Evolutionary conservation across 352 stramenopile species (phyloP).

Genomic region (Phytophthora rubi): DNA sequence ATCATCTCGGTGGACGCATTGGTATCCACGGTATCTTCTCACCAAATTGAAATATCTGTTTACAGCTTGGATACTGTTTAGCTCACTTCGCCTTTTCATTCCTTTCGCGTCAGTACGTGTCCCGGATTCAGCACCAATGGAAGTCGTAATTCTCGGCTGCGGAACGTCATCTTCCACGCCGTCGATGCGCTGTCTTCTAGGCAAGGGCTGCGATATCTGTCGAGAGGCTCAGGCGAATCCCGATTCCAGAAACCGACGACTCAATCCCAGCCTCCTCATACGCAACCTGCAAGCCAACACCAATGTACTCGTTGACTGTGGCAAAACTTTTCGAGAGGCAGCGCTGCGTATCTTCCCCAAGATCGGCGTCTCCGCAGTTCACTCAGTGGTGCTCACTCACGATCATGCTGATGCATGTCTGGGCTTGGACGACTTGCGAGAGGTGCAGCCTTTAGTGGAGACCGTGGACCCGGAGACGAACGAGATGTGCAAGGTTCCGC

Average conservation of each 20-base stretch:
- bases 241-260: slow-evolving; percentile 62
- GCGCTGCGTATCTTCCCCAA: slow-evolving; percentile 60
- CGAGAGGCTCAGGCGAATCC: slow-evolving; percentile 46
- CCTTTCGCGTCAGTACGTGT: not conserved
- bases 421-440: slow-evolving; percentile 73
- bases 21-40: not conserved
- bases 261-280: slow-evolving; percentile 77
- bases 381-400: slow-evolving; percentile 78
- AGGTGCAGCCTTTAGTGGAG: slow-evolving; percentile 58
- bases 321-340: slow-evolving; percentile 79
- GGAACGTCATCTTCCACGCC: slow-evolving; percentile 71
- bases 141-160: slow-evolving; percentile 73
- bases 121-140: slow-evolving; percentile 31
- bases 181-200: slow-evolving; percentile 66
- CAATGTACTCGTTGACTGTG: slow-evolving; percentile 78
- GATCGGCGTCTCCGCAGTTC: slow-evolving; percentile 47
- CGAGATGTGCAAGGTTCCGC: slow-evolving; percentile 46
- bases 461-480: slow-evolving; percentile 44
- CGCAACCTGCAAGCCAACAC: slow-evolving; percentile 32
- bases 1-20: not conserved
- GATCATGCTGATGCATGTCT: slow-evolving; percentile 78
- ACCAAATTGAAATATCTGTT: too few species aligned
- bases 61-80: too few species aligned
- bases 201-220: slow-evolving; percentile 54
- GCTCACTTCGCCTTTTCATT: not conserved